phyloP scores from a whole-genome alignment of 768 basidiomycete species.

The Amanita subjunquillea region DNA sequence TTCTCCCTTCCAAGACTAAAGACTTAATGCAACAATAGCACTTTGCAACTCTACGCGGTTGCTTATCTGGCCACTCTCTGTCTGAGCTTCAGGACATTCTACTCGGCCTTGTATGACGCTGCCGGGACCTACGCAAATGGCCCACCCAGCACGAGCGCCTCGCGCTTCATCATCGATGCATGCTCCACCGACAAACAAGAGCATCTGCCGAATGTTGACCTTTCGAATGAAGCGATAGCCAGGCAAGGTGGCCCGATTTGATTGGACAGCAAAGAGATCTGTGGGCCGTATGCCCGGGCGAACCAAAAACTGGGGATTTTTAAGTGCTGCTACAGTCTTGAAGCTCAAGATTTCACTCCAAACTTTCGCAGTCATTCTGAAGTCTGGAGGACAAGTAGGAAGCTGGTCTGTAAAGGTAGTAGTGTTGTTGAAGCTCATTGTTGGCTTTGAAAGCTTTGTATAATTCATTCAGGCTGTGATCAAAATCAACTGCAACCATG shows the following conservation, averaged over 20 bases:
- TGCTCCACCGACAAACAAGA: not conserved
- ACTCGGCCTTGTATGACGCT: not conserved
- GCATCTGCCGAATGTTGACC: not conserved
- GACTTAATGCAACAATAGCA: not conserved
- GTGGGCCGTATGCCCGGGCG: conserved; percentile 3
- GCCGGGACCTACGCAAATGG: not conserved
- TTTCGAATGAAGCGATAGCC: not conserved
- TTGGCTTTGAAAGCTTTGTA: too few species aligned
- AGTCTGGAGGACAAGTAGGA: too few species aligned
- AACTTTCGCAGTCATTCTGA: too few species aligned
- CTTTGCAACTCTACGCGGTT: not conserved
- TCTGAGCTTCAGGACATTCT: not conserved
- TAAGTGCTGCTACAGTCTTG: too few species aligned
- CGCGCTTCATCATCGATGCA: not conserved
- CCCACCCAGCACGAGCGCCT: not conserved
- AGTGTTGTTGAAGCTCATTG: too few species aligned
- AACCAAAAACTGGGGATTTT: conserved; percentile 2
- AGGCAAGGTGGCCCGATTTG: not conserved
- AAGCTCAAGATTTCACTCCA: too few species aligned
- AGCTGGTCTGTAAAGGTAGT: too few species aligned
- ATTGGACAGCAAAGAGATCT: not conserved
- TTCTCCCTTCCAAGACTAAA: conserved; percentile 15
- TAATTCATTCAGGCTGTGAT: too few species aligned
- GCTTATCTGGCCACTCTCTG: not conserved
- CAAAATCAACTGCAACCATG: too few species aligned